These are phyloP conservation scores for Prunus dulcis DNA, from an alignment of 306 rosid genomes.

Conservation along the genomic window DNA sequence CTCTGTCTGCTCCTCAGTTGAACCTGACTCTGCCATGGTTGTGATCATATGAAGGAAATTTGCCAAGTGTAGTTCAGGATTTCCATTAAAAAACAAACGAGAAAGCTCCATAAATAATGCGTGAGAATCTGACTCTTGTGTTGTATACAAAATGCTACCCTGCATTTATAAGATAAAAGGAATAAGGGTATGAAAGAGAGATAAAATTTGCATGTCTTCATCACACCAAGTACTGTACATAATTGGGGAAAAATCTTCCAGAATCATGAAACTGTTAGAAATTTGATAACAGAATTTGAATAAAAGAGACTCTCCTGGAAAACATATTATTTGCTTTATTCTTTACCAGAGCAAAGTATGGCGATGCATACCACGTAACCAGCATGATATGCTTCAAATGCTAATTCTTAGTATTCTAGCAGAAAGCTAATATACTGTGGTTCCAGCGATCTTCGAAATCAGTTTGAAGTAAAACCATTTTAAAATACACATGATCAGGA, in stretches of 20 bases:
- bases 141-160: conserved; percentile 61
- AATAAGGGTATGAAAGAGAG: conserved; percentile 9
- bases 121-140: conserved; percentile 61
- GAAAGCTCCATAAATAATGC: conserved; percentile 86
- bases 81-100: conserved; percentile 56
- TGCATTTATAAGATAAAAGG: conserved; percentile 26
- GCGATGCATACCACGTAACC: not conserved
- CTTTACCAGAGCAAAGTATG: not conserved
- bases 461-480: not conserved
- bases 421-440: not conserved
- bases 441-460: not conserved
- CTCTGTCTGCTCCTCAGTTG: conserved; percentile 64
- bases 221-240: not conserved
- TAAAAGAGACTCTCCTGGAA: not conserved
- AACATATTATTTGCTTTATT: not conserved
- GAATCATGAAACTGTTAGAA: not conserved
- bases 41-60: conserved; percentile 89
- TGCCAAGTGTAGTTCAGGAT: conserved; percentile 60
- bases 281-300: not conserved
- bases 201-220: not conserved
- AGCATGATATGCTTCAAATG: not conserved
- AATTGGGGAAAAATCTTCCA: not conserved
- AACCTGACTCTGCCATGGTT: conserved; percentile 70
- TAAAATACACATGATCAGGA: not conserved
- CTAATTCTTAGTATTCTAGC: not conserved